phyloP scores from a whole-genome alignment of 495 filamentous ascomycete genomes.

The Daldinia bambusicola region DNA sequence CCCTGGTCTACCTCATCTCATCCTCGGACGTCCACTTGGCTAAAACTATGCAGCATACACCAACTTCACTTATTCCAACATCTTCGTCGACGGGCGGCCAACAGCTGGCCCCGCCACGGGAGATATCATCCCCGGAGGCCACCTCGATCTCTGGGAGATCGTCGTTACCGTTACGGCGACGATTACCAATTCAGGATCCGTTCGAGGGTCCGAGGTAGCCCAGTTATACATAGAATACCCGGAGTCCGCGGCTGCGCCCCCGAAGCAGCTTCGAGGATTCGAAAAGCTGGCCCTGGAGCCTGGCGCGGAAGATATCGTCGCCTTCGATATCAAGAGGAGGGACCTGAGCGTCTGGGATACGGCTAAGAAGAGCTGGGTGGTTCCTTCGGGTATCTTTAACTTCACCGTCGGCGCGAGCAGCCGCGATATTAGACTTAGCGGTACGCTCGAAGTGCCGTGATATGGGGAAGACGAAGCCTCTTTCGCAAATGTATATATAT shows the following conservation, averaged over 20 bases:
- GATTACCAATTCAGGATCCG: constrained; percentile 74
- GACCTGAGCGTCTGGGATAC: constrained; percentile 70
- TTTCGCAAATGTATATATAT: background rate
- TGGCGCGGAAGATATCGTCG: constrained; percentile 57
- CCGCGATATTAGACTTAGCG: constrained; percentile 59
- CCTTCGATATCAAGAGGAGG: constrained; percentile 60
- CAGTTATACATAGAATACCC: constrained; percentile 68
- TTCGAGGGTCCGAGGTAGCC: constrained; percentile 77
- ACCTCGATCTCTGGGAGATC: constrained; percentile 70
- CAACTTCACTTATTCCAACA: constrained; percentile 63
- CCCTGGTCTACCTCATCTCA: no score
- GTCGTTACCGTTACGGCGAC: constrained; percentile 67
- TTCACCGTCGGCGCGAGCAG: constrained; percentile 63
- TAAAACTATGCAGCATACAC: constrained; percentile 62
- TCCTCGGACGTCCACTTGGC: background rate
- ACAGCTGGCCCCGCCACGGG: constrained; percentile 62
- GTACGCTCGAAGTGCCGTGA: constrained; percentile 51
- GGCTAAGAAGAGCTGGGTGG: constrained; percentile 60
- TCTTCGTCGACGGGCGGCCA: constrained; percentile 59
- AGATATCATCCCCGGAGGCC: constrained; percentile 71
- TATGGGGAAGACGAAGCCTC: background rate
- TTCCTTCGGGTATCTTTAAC: constrained; percentile 60
- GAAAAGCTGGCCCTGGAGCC: constrained; percentile 61
- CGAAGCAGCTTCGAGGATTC: constrained; percentile 68
- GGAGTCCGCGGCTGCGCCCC: constrained; percentile 61